Base-by-base conservation (phyloP, 1,284 basidiomycete genomes). In the Vanrija humicola region DNA sequence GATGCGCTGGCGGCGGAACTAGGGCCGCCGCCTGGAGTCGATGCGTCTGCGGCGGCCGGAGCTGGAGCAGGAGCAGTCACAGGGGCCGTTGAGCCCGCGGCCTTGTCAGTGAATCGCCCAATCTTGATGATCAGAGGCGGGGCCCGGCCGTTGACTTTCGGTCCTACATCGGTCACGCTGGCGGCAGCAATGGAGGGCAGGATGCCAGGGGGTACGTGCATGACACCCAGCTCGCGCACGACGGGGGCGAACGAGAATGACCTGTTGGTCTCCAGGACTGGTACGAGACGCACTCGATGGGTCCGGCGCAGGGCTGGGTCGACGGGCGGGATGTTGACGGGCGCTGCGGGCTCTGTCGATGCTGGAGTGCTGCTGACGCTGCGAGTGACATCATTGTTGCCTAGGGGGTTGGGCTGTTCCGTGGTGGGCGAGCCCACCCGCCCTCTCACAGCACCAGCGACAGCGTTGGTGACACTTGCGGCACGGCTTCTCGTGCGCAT, bases 161-260 rank as follows among this genome's bases (percentile, higher is more conserved):
- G 62, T 8, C 69, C 66, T 1, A 60, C 46, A 7, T 55, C 43
- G 6, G 62, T 58, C 14, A 68, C 56, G 3, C 63, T 50, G 5
- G 63, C 61, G 1, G 69, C 70, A 1, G 70, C 70, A 5, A 58
- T 62, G 5, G 64, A 50, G 3, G 73, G 70, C 12, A 62, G 45
- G 12, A 61, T 54, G 61, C 86, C 84, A 43, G 78, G 79, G 61
- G 65, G 66, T 16, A 71, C 69, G 38, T 93, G 50, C 59, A 74
- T 70, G 23, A 70, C 68, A 12, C 63, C 59, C 38, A 73, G 47
- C 53, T 96, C 91, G 26, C 94, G 85, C 48, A 84, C 82, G 79
- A 97, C 91, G 51, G 94, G 89, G 49, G 97, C 93, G 77, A 98
- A 98, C 55, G 89, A 85, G 15, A 98, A 84, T 0, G 90, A 90